Evolutionary conservation across 2,329 filamentous ascomycete genomes (phyloP).

Genomic region (Diaporthe eres): DNA sequence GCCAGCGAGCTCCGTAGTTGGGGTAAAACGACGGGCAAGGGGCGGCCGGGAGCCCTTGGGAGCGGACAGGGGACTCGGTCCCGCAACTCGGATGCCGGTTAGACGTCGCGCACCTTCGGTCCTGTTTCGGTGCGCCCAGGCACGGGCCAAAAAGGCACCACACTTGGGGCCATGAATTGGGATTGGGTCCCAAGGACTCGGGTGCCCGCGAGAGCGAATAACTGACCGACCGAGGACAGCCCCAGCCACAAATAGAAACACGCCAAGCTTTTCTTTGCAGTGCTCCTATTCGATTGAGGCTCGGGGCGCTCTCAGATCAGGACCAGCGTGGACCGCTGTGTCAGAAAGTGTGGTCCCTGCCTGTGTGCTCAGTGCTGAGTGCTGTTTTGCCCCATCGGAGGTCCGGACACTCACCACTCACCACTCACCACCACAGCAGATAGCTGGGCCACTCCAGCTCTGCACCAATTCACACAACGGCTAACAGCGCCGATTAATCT

Average conservation of each 20-base stretch:
- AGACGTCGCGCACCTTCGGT: slow-evolving; percentile 14
- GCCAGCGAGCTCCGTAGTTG: slow-evolving; percentile 38
- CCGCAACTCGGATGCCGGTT: slow-evolving; percentile 24
- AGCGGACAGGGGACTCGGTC: slow-evolving; percentile 11
- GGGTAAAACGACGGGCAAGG: slow-evolving; percentile 36
- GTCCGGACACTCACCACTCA: not conserved
- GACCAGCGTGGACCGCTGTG: not conserved
- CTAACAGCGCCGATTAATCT: not conserved
- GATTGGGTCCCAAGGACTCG: not conserved
- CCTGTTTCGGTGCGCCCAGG: slow-evolving; percentile 20
- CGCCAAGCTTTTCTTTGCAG: not conserved
- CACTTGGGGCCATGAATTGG: not conserved
- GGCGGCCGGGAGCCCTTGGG: not conserved
- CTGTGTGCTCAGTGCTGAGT: not conserved
- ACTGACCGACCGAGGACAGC: not conserved
- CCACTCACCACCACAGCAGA: not conserved
- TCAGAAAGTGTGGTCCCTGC: slow-evolving; percentile 16
- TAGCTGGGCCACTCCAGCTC: not conserved
- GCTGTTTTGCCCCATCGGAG: slow-evolving; percentile 23
- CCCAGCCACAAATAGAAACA: slow-evolving; percentile 5
- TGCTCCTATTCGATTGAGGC: not conserved
- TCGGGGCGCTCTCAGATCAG: slow-evolving; percentile 4
- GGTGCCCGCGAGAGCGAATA: not conserved
- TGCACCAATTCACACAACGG: not conserved
- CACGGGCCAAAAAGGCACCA: not conserved